These are phyloP conservation scores for Cyclotella kingstonii DNA, from an alignment of 108 stramenopile genomes.

Conservation along the genomic window DNA sequence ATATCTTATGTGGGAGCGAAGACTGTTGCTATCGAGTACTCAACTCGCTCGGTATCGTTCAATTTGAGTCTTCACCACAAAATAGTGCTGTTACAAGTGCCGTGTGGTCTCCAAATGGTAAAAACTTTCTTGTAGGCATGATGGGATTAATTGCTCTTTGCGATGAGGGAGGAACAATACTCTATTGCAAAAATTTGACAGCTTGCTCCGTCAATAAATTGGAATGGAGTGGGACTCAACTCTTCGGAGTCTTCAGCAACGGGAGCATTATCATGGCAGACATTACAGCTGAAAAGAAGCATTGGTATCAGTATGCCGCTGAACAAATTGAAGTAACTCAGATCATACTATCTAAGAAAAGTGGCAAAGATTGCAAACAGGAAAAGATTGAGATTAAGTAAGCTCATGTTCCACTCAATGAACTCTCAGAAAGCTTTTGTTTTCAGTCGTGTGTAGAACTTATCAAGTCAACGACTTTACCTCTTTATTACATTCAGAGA, in stretches of 20 bases:
- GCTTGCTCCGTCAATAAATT: conserved; percentile 47
- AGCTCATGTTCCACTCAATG: neutral
- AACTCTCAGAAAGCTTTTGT: neutral
- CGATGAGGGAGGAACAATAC: conserved; percentile 32
- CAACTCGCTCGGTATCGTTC: conserved; percentile 42
- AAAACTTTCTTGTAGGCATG: conserved; percentile 56
- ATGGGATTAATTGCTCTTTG: conserved; percentile 54
- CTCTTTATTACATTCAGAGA: conserved; percentile 31
- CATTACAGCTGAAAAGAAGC: neutral
- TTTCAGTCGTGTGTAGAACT: neutral
- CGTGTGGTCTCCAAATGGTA: conserved; percentile 57
- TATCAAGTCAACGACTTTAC: neutral
- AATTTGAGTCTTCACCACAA: conserved; percentile 43
- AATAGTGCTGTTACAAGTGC: conserved; percentile 57
- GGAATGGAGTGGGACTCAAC: conserved; percentile 58
- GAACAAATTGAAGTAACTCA: neutral
- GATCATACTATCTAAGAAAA: neutral
- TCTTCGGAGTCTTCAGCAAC: conserved; percentile 47
- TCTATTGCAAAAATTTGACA: neutral
- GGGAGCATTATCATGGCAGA: conserved; percentile 6
- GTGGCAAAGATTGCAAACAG: neutral
- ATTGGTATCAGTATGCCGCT: conserved; percentile 48
- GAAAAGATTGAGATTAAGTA: neutral
- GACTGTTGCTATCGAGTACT: conserved; percentile 61
- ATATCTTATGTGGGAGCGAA: conserved; percentile 61